These are phyloP conservation scores for Trichosporon asahii DNA, from an alignment of 1,284 basidiomycete species.

Conservation along the genomic window DNA sequence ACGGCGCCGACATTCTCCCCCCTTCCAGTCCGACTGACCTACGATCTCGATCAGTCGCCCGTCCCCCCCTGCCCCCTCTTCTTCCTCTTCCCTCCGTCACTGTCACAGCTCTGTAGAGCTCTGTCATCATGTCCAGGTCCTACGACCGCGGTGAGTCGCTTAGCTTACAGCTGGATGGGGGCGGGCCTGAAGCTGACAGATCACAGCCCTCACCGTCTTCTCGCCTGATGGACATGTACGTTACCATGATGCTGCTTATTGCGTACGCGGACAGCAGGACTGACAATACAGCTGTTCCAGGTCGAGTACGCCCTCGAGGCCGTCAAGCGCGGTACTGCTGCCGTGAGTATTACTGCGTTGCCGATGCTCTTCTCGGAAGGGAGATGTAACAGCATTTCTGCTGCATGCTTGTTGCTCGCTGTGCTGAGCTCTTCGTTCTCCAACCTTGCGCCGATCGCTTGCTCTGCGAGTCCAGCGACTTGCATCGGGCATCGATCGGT, in stretches of 20 bases:
- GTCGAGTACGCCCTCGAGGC: conserved; percentile 99
- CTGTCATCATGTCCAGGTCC: conserved; percentile 49
- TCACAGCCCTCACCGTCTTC: conserved; percentile 75
- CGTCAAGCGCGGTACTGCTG: conserved; percentile 94
- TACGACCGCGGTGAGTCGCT: conserved; percentile 51
- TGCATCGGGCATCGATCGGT: too few relatives aligned
- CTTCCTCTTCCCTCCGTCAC: neutral
- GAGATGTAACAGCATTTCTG: neutral
- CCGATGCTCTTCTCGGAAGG: neutral
- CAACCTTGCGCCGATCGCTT: too few relatives aligned
- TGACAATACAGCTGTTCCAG: conserved; percentile 48
- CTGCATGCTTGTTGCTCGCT: neutral
- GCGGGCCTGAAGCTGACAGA: neutral
- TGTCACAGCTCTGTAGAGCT: neutral
- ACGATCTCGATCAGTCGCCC: neutral
- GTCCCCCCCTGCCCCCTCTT: neutral
- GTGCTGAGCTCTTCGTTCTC: too few relatives aligned
- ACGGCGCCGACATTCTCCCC: neutral
- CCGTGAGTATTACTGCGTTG: conserved; percentile 59
- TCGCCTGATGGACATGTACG: conserved; percentile 83
- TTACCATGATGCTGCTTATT: conserved; percentile 13
- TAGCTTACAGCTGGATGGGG: neutral
- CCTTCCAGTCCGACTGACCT: neutral
- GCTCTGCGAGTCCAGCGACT: too few relatives aligned
- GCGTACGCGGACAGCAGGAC: neutral